Evolutionary conservation across 768 basidiomycete genomes (phyloP), one percentile per base, ranked within the genome.

Genomic region (Pisolithus tinctorius): DNA sequence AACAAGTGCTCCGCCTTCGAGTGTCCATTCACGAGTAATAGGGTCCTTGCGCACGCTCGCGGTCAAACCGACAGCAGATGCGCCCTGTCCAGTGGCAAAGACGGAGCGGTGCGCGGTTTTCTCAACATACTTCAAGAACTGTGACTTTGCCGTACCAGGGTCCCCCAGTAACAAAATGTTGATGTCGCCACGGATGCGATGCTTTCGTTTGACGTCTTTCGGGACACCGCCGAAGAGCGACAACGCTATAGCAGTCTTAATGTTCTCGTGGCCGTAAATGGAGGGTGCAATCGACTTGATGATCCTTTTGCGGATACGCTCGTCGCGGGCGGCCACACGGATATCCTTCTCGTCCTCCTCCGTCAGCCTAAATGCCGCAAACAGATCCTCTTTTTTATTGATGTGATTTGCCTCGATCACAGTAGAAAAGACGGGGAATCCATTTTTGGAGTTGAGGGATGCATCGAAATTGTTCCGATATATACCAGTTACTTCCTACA

Each of bases 381-480:
- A 98, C 16, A 95, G 79, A 63, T 99, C 96, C 69, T 98, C 95
- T 69, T 98, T 98, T 76, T 98, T 97, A 75, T 96, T 97, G 64
- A 99, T 76, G 65, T 98, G 94, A 67, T 99, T 99, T 16, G 94
- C 96, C 66, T 98, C 96, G 51, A 99, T 87, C 56, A 99, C 80
- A 20, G 96, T 99, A 8, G 93, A 96, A 74, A 99, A 99, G 30
- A 99, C 96, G 2, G 96, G 96, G 74, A 99, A 99, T 6, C 96
- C 96, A 60, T 99, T 98, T 72, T 98, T 98, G 26, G 92, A 84
- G 68, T 99, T 99, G 59, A 99, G 81, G 3, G 94, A 91, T 20
- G 95, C 93, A 63, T 98, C 96, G 55, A 98, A 99, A 68, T 98
- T 98, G 73, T 99, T 99, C 58, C 94, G 84, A 67, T 99, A 99